Conservation (phyloP, 768 basidiomycete genomes). For the Naganishia randhawae region DNA sequence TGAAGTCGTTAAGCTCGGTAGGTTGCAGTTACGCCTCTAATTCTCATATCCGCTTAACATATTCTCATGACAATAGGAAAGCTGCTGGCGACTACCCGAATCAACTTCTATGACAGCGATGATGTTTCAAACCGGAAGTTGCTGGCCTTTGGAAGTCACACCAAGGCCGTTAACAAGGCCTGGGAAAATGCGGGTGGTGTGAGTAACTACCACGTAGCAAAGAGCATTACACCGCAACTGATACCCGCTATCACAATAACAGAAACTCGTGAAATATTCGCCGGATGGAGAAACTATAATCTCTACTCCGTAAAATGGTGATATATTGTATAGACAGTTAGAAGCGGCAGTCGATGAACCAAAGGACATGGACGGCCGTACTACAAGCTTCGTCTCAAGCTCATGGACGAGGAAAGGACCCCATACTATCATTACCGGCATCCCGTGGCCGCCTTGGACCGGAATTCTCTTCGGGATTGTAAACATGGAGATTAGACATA, state of each 20-base stretch:
- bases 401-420: slow-evolving; percentile 16
- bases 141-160: slow-evolving; percentile 47
- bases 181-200: slow-evolving; percentile 32
- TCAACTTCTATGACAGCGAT: slow-evolving; percentile 37
- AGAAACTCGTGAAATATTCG: slow-evolving; percentile 32
- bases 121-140: slow-evolving; percentile 30
- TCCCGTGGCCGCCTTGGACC: slow-evolving; percentile 2
- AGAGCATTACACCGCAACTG: not conserved
- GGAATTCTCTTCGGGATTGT: not conserved
- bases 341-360: no score
- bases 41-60: not conserved
- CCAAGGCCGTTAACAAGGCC: slow-evolving; percentile 42
- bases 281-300: slow-evolving; percentile 27
- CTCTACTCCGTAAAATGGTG: not conserved
- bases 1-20: slow-evolving; percentile 43
- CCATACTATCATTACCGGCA: not conserved
- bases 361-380: not conserved
- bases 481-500: not conserved
- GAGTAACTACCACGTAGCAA: not conserved
- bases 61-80: slow-evolving; percentile 26
- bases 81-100: slow-evolving; percentile 41
- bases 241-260: not conserved
- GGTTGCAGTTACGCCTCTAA: slow-evolving; percentile 2
- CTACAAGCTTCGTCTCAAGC: not conserved
- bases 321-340: no score